Evolutionary conservation across 2,329 filamentous ascomycete species (phyloP), one percentile per base, ranked within the genome.

Genomic region (Penicillium sp.): DNA sequence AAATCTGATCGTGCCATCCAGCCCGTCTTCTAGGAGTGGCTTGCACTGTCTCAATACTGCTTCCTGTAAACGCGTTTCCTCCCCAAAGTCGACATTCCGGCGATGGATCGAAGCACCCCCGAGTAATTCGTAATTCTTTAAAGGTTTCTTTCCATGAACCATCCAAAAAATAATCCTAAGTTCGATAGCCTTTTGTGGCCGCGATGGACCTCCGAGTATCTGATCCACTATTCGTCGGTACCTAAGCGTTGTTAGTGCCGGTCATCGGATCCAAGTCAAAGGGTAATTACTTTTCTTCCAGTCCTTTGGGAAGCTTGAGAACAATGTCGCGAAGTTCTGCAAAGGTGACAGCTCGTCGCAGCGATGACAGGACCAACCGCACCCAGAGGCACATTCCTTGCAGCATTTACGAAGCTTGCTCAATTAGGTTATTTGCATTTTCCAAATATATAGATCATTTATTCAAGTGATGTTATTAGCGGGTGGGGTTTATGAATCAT

Each of bases 321-420:
- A 47, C 45, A 21, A 47, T 13, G 2, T 47, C 45, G n/a, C 45
- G 45, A 9, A 47, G 23, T 21, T 47, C 45, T 6, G 17, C n/a
- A 5, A 47, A 13, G 9, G n/a, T 47, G 9, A 7, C 7, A 15
- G 23, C 45, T 26, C n/a, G 45, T 6, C 45, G n/a, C 7, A 47
- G 45, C 9, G 45, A 47, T 47, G 23, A 26, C 23, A n/a, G 9
- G n/a, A 47, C 45, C n/a, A 47, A 26, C n/a, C 45, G 45, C 11
- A 47, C 45, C 45, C 45, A 47, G n/a, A 47, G n/a, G 45, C 23
- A 47, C 45, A 47, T 47, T 15, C 45, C 45, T 47, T 47, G 45
- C 45, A 47, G 11, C 45, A 47, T 47, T 13, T 47, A 47, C 45
- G 45, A n/a, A 47, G 45, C 9, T 47, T 47, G 21, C 45, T 47